Base-by-base conservation (phyloP, 192 early-diverging fungal species). In the Podila verticillata region DNA sequence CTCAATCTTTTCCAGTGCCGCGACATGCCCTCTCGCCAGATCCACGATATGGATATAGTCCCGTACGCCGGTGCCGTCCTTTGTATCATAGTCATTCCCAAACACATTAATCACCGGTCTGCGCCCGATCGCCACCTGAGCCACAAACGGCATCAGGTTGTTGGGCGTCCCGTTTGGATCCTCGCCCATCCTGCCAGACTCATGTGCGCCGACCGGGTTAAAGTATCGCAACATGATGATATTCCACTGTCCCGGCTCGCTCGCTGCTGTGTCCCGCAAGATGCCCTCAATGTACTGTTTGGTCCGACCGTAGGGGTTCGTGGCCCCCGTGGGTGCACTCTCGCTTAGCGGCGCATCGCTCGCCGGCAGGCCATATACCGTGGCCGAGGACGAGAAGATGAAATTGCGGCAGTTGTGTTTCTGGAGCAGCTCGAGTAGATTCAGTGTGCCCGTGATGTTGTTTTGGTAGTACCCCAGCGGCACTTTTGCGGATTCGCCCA, bases 11-110 rank as follows among this genome's bases (percentile, higher is more conserved):
- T 93, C 88, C 30, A 99, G 75, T 3, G 97, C 95, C 57, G 91
- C 89, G 34, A 97, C 91, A 73, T 99, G 98, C 17, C 93, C 98
- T 44, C 86, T 74, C 5, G 97, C 93, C 36, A 98, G 84, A 77
- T 99, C 98, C 65, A 94, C 93, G 10, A 99, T 96, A 81, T 99
- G 96, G 63, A 99, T 93, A 82, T 99, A 99, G 82, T 99, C 98
- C 48, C 96, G 88, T 32, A 99, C 91, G 65, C 91, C 94, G 7
- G 96, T 97, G 31, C 98, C 97, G 79, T 99, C 98, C 65, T 83
- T 91, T 19, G 97, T 98, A 44, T 92, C 86, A 85, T 98, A 98
- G 77, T 99, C 95, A 70, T 92, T 84, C 35, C 98, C 98, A 89
- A 94, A 99, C 30, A 99, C 91, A 68, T 89, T 92, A 56, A 98